Evolutionary conservation across 2,329 filamentous ascomycete species (phyloP).

Genomic region (Esteya vermicola): DNA sequence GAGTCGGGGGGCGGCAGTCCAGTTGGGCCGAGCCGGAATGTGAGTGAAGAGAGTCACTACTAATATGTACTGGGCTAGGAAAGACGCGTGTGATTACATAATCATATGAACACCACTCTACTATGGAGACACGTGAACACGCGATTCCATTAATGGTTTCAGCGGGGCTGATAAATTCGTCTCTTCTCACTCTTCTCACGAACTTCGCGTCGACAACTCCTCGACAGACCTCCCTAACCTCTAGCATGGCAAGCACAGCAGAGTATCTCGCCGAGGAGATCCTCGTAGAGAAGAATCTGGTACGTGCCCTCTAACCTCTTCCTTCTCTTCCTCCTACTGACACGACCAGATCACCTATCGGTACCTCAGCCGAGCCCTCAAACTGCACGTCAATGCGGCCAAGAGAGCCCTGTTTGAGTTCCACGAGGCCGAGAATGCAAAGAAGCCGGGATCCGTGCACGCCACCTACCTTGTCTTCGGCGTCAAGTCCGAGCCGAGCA

Average conservation of each 20-base stretch:
- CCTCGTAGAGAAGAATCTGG: slow-evolving; percentile 59
- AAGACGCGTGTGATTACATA: neutral
- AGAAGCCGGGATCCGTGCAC: slow-evolving; percentile 60
- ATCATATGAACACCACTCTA: neutral
- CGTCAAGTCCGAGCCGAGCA: slow-evolving; percentile 29
- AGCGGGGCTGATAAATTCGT: neutral
- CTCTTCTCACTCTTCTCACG: neutral
- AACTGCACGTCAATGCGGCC: slow-evolving; percentile 72
- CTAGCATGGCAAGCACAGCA: slow-evolving; percentile 46
- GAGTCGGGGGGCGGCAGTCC: neutral
- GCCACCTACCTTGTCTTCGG: slow-evolving; percentile 88
- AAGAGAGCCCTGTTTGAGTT: slow-evolving; percentile 89
- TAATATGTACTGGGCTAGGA: too few relatives aligned
- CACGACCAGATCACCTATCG: slow-evolving; percentile 66
- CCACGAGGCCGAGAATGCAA: slow-evolving; percentile 61
- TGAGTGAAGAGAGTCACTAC: too few relatives aligned
- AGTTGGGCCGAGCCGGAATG: too few relatives aligned
- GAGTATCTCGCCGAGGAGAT: slow-evolving; percentile 64
- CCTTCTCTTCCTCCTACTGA: neutral
- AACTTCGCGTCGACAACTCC: neutral
- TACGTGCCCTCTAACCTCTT: slow-evolving; percentile 24
- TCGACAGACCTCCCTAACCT: neutral
- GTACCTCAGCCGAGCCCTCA: slow-evolving; percentile 64
- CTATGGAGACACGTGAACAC: slow-evolving; percentile 9
- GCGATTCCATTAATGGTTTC: slow-evolving; percentile 3